These are phyloP conservation scores for Ceratonia siliqua DNA, from an alignment of 306 rosid species.

Conservation along the genomic window DNA sequence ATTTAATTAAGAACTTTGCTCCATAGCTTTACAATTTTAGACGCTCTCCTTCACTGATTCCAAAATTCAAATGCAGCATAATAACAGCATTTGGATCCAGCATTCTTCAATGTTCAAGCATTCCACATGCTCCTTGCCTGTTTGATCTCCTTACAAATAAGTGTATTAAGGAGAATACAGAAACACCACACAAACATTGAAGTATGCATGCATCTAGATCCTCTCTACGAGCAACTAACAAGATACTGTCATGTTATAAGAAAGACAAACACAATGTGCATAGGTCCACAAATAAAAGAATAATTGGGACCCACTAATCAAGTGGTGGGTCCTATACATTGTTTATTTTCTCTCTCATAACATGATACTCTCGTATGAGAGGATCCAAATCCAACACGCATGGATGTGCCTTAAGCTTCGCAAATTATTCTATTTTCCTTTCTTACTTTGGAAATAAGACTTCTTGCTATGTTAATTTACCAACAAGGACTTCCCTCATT, in stretches of 20 bases:
- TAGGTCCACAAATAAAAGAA: too few species aligned
- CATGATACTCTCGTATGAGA: too few species aligned
- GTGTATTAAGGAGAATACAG: background rate
- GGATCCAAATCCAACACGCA: too few species aligned
- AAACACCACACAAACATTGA: constrained; percentile 7
- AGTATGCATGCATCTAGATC: too few species aligned
- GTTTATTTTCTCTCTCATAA: too few species aligned
- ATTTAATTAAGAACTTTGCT: constrained; percentile 14
- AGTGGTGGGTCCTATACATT: too few species aligned
- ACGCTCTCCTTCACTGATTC: constrained; percentile 30
- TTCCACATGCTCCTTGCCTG: constrained; percentile 24
- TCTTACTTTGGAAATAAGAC: background rate
- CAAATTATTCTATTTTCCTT: background rate
- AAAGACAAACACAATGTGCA: too few species aligned
- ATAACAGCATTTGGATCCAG: constrained; percentile 13
- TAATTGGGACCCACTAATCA: too few species aligned
- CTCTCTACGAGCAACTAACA: too few species aligned
- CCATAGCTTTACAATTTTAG: background rate
- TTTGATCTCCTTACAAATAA: constrained; percentile 28
- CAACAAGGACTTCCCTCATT: constrained; percentile 15
- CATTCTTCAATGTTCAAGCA: constrained; percentile 2
- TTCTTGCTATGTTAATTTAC: constrained; percentile 22
- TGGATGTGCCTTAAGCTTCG: background rate
- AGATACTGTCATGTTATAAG: too few species aligned
- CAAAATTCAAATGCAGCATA: constrained; percentile 18